Conservation (phyloP, 495 filamentous ascomycete species). For the Geoglossum glabrum region DNA sequence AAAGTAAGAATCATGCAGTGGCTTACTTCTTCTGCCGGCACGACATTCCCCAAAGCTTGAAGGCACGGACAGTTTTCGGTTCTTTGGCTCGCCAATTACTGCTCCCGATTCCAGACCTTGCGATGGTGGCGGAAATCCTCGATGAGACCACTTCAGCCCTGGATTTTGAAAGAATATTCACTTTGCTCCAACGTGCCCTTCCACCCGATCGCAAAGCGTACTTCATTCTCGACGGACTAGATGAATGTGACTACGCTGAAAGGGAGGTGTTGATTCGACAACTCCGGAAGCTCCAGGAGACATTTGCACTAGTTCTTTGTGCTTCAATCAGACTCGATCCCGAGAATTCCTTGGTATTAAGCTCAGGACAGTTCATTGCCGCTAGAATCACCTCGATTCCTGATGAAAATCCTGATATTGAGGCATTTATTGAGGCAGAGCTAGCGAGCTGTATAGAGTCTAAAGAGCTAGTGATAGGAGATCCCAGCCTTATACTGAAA, state of each 20-base stretch:
- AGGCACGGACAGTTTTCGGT: constrained; percentile 20
- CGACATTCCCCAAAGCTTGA: constrained; percentile 20
- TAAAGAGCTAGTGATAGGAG: constrained; percentile 17
- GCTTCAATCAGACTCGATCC: constrained; percentile 17
- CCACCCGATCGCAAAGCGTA: constrained; percentile 12
- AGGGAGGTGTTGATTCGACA: constrained; percentile 11
- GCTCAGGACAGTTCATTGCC: constrained; percentile 7
- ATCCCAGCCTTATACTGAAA: constrained; percentile 20
- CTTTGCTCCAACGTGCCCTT: constrained; percentile 9
- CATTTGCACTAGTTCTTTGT: constrained; percentile 15
- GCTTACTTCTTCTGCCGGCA: constrained; percentile 26
- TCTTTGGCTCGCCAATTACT: constrained; percentile 23
- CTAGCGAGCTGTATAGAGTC: constrained; percentile 17
- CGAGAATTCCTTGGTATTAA: constrained; percentile 8
- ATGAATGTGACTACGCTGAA: constrained; percentile 17
- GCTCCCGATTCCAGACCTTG: constrained; percentile 8
- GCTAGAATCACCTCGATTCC: constrained; percentile 14
- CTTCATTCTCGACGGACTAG: constrained; percentile 21
- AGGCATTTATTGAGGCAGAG: constrained; percentile 18
- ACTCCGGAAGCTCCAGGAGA: constrained; percentile 13
- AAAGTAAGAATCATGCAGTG: constrained; percentile 8
- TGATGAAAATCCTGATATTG: constrained; percentile 23
- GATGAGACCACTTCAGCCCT: constrained; percentile 7
- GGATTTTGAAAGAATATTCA: constrained; percentile 11
- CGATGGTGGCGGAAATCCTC: constrained; percentile 8